A percentile compares a stretch with the other conserved stretches of the same genome.
Evolutionary conservation across 202 grass and related monocot species (phyloP).

Genomic region (Cymbopogon flexuosus): DNA sequence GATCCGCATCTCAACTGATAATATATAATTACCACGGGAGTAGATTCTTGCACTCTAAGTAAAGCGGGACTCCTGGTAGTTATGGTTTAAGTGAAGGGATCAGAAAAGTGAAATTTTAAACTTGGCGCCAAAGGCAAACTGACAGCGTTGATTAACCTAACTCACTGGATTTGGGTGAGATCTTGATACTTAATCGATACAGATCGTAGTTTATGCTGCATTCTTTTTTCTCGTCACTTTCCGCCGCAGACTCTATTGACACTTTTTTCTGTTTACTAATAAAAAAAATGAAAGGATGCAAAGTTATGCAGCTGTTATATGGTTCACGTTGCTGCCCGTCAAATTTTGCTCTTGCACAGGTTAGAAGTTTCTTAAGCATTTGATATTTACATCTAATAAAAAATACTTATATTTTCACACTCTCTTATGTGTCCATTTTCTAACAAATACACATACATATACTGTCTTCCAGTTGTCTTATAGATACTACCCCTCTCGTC

Average conservation of each 20-base stretch:
- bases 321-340: neutral
- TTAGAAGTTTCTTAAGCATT: neutral
- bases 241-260: neutral
- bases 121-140: slow-evolving; percentile 36
- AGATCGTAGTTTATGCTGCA: neutral
- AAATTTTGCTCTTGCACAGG: neutral
- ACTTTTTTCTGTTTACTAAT: neutral
- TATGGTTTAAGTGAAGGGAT: neutral
- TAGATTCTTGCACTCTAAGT: slow-evolving; percentile 32
- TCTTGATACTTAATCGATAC: neutral
- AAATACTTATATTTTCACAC: too few species aligned
- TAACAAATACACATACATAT: too few species aligned
- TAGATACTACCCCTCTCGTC: too few species aligned
- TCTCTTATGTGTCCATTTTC: too few species aligned
- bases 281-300: neutral
- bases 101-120: slow-evolving; percentile 24
- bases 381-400: too few species aligned
- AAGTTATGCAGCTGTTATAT: neutral
- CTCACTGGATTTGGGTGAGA: slow-evolving; percentile 14
- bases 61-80: slow-evolving; percentile 19
- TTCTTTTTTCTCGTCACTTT: neutral
- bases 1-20: slow-evolving; percentile 17
- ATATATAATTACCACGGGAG: neutral
- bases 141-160: slow-evolving; percentile 22
- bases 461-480: too few species aligned